These are phyloP conservation scores for Euphorbia pulcherrima DNA, from an alignment of 345 rosid genomes.

Conservation along the genomic window DNA sequence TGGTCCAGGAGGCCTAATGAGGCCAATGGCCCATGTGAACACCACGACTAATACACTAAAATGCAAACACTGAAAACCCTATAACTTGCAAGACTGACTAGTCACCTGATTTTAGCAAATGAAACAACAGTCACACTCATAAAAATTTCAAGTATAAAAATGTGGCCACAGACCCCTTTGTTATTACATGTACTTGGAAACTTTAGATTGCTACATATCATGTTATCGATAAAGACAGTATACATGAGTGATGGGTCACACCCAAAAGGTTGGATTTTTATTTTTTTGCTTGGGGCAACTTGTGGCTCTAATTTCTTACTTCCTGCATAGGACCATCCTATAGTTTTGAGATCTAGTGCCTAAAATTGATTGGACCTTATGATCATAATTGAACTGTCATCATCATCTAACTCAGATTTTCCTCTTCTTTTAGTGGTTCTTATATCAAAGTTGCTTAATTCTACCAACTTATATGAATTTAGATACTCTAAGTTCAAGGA, in stretches of 20 bases:
- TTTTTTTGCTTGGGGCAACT: neutral
- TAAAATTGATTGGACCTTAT: constrained; percentile 2
- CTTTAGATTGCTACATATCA: neutral
- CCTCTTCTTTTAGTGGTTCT: neutral
- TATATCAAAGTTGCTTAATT: neutral
- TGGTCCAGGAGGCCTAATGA: constrained; percentile 6
- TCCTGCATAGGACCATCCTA: neutral
- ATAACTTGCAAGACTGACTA: neutral
- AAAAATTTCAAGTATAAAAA: neutral
- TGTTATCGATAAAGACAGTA: neutral
- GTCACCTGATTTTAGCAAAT: neutral
- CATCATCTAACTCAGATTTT: constrained; percentile 1
- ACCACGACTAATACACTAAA: neutral
- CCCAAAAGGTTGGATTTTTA: neutral
- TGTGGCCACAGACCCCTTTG: neutral
- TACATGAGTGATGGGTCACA: neutral
- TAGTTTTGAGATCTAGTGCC: neutral
- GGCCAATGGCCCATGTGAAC: constrained; percentile 15
- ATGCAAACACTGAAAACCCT: neutral
- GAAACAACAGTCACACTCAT: constrained; percentile 6
- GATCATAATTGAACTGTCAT: constrained; percentile 4
- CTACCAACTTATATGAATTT: no score
- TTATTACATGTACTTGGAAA: neutral
- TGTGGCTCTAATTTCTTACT: neutral
- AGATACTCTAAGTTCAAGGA: no score